Evolutionary conservation across 2,329 filamentous ascomycete species (phyloP), one percentile per base, ranked within the genome.

Genomic region (Ophiognomonia clavigignenti-juglandacearum): DNA sequence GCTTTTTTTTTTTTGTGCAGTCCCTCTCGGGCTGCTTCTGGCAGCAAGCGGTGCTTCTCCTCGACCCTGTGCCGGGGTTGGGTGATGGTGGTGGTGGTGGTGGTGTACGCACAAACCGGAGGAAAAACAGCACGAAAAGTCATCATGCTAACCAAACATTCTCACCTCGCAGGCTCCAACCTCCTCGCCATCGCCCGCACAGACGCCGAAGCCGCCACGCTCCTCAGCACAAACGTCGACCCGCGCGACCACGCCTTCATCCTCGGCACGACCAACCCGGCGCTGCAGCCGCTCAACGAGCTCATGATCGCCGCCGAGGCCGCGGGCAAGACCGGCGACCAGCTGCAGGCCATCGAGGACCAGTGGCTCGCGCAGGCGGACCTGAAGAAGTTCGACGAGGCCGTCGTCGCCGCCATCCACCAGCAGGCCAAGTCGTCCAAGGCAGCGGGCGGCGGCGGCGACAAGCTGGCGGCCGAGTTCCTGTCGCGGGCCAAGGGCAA

Each of bases 191-290:
- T 98, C 55, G 93, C 93, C 45, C 86, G 93, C 61, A 98, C 93
- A 50, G 93, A 98, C 70, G 95, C 93, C 58, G 93, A 98, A 75
- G 93, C 93, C 45, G 93, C 93, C 54, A 98, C 93, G 4, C 84
- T 98, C 59, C 95, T 98, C 74, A 95, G 89, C 54, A 92, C 88
- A 27, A 96, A 89, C 59, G 96, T 98, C 64, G 93, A 98, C 71
- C 85, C 87, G 50, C 87, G 93, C 59, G 93, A 98, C 70, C 93
- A 98, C 68, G 77, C 83, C 59, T 98, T 95, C 80, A 90, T 98
- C 66, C 72, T 95, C 27, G 93, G 93, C 57, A 73, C 78, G 59
- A 98, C 93, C 47, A 97, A 96, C 73, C 81, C 90, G 37, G 77
- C 78, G 57, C 78, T 96, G 27, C 80, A 89, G 66, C 86, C 92